Evolutionary conservation across 139 green algal species (phyloP).

Genomic region (Volvox reticuliferus): DNA sequence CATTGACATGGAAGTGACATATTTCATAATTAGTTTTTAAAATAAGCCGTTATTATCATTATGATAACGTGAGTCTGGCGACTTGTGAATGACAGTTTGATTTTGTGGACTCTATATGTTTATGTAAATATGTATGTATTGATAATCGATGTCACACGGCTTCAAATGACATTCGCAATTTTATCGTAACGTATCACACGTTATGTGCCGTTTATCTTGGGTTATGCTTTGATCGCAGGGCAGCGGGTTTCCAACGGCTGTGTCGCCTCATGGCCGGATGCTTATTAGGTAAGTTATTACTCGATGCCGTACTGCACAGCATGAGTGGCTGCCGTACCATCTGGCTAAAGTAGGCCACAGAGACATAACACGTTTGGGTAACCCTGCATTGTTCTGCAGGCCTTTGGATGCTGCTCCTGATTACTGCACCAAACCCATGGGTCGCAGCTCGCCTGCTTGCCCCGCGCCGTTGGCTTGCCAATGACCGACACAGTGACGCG

Average conservation of each 20-base stretch:
- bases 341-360: neutral
- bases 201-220: too few species aligned
- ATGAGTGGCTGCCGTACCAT: too few species aligned
- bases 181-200: too few species aligned
- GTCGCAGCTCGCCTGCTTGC: neutral
- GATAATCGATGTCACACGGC: neutral
- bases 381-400: neutral
- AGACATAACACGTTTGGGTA: neutral
- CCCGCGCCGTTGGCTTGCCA: too few species aligned
- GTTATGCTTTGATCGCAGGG: neutral
- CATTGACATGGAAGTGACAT: too few species aligned
- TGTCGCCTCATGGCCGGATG: slow-evolving; percentile 32
- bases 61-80: neutral
- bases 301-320: neutral
- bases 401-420: slow-evolving; percentile 16
- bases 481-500: neutral
- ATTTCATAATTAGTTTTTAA: too few species aligned
- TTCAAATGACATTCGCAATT: too few species aligned
- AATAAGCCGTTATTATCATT: too few species aligned
- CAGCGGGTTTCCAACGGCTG: slow-evolving; percentile 16
- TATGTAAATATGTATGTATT: neutral
- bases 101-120: neutral
- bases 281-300: neutral
- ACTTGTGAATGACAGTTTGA: neutral
- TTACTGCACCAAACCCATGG: slow-evolving; percentile 15